Percentiles rank a stretch among this genome's conserved stretches.
phyloP scores from a whole-genome alignment of 805 yeast genomes.

The Saccharomycopsis lassenensis region DNA sequence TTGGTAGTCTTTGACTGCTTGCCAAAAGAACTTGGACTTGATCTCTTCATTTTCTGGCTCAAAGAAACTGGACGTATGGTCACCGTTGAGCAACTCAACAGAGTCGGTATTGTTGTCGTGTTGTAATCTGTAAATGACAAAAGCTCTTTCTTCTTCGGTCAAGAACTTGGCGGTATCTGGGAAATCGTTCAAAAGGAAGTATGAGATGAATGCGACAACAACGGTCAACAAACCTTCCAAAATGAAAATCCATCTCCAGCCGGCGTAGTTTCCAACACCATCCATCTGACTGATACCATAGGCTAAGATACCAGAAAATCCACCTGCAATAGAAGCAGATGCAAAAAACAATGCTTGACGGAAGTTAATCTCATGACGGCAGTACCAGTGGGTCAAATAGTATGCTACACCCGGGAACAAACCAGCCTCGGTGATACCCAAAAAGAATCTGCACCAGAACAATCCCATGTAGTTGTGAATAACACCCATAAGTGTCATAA shows the following conservation, averaged over 20 bases:
- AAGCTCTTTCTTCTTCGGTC: constrained; percentile 27
- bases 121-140: constrained; percentile 13
- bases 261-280: constrained; percentile 27
- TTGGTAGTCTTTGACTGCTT: constrained; percentile 25
- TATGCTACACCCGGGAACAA: constrained; percentile 32
- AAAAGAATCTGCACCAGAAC: constrained; percentile 34
- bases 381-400: constrained; percentile 30
- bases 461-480: constrained; percentile 32
- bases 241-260: constrained; percentile 37
- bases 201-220: constrained; percentile 29
- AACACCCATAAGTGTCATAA: constrained; percentile 39
- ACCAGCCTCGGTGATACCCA: constrained; percentile 34
- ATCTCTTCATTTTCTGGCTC: constrained; percentile 14
- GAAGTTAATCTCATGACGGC: constrained; percentile 27
- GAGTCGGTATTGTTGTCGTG: constrained; percentile 15
- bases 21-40: constrained; percentile 11
- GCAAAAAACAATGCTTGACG: constrained; percentile 30
- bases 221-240: constrained; percentile 33
- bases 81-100: constrained; percentile 4
- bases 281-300: constrained; percentile 27
- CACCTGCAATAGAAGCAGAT: constrained; percentile 29
- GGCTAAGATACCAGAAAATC: constrained; percentile 33
- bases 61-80: constrained; percentile 12
- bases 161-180: constrained; percentile 37
- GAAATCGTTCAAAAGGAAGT: constrained; percentile 28